Base-by-base conservation (phyloP, 2,329 filamentous ascomycete genomes). In the Meredithiella fracta region DNA sequence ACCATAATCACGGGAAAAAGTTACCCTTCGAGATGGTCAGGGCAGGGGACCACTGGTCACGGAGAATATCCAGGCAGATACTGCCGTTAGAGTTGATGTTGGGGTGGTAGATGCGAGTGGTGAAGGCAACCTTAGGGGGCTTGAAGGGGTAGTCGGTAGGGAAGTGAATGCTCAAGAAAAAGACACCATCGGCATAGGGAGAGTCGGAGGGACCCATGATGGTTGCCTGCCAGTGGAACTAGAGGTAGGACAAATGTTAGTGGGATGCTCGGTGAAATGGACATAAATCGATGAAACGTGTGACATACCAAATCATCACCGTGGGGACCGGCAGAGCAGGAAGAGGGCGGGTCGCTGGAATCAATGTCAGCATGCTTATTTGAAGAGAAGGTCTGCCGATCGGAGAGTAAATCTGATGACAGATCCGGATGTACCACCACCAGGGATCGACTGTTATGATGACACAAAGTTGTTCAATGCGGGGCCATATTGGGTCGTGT, bases 211-310 rank as follows among this genome's bases (percentile, higher is more conserved):
- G 92, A 73, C 92, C 92, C 92, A 98, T 98, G 70, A 98, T 98
- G 54, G 92, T 98, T 67, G 92, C 92, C 83, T 98, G 92, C 92
- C 92, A 98, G 82, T 97, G 92, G 70, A 98, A 98, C 91, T 98
- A 65, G 65, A 58, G 40, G 8, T 5, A 49, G 42, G 23, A 40
- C 7, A 25, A 54, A 44, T 15, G 51, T 23, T 61, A 22, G 20
- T 53, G 61, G 49, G 29, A 51, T 56, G 29, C 11, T 34, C 29
- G 11, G 29, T 34, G 29, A 34, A 11, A 34, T 11, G n/a, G 34
- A 11, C 15, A 5, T 25, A 25, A 47, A 15, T 25, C 44, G 14
- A 22, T 20, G 15, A 11, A 47, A 47, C 17, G 20, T 20, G 14
- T 6, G 14, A 37, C 88, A 67, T 90, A 97, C 92, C 82, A 98